Evolutionary conservation across 768 basidiomycete genomes (phyloP).

Genomic region (Podaxis carcinomalis): DNA sequence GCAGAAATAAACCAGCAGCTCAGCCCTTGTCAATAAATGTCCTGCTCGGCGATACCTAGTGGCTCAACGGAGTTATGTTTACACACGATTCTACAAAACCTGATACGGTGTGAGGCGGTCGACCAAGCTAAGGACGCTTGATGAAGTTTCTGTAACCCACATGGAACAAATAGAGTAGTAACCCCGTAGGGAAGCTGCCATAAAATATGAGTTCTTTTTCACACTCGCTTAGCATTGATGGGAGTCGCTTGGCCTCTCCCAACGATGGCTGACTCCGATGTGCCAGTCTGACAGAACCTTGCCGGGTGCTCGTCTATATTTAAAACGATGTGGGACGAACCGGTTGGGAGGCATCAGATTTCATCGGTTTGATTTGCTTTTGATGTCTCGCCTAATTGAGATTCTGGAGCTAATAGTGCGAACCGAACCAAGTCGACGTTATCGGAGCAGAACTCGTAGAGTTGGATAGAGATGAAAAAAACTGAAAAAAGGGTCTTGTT

Average conservation of each 20-base stretch:
- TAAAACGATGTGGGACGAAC: slow-evolving; percentile 15
- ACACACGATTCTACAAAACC: not conserved
- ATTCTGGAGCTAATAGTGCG: not conserved
- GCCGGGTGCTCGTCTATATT: slow-evolving; percentile 12
- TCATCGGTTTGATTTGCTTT: slow-evolving; percentile 3
- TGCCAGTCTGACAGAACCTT: slow-evolving; percentile 4
- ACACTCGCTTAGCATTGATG: slow-evolving; percentile 10
- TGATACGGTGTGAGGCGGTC: not conserved
- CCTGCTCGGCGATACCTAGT: slow-evolving; percentile 5
- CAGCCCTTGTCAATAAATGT: slow-evolving; percentile 30
- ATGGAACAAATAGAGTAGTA: not conserved
- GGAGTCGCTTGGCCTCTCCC: not conserved
- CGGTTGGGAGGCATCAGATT: slow-evolving; percentile 9
- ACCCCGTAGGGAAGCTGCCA: slow-evolving; percentile 1
- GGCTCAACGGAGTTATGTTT: slow-evolving; percentile 7
- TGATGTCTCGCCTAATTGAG: not conserved
- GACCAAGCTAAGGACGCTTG: not conserved
- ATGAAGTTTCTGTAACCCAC: slow-evolving; percentile 5
- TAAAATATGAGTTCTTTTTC: slow-evolving; percentile 4
- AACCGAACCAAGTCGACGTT: not conserved
- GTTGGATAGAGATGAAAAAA: not conserved
- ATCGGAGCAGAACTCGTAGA: not conserved
- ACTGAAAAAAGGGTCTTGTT: not conserved
- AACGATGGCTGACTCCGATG: not conserved
- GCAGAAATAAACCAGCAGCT: slow-evolving; percentile 24